Percentiles rank a stretch among this genome's conserved stretches.
Conservation (phyloP, 306 rosid species). For the Fagus crenata region DNA sequence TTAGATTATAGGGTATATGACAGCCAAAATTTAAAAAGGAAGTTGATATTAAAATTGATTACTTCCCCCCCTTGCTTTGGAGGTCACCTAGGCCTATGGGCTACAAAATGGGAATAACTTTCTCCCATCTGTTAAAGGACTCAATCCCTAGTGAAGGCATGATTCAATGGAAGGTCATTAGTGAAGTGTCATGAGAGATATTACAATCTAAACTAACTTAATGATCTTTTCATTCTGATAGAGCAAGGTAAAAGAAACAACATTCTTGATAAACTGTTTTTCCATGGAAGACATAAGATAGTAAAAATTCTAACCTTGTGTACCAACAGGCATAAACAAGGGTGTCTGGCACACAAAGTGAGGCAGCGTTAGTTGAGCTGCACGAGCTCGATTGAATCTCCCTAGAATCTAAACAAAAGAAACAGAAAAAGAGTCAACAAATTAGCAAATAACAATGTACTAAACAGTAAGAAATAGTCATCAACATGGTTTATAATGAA, state of each 20-base stretch:
- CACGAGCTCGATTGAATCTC: conserved; percentile 93
- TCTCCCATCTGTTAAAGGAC: not conserved
- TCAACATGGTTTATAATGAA: not conserved
- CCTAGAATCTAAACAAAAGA: conserved; percentile 58
- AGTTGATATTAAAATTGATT: not conserved
- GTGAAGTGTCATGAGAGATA: not conserved
- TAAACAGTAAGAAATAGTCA: not conserved
- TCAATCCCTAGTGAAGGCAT: not conserved
- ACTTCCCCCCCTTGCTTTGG: not conserved
- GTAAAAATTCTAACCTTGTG: conserved; percentile 66
- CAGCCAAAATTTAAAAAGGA: not conserved
- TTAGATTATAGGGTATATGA: not conserved
- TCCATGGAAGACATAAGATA: not conserved
- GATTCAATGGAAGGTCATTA: not conserved
- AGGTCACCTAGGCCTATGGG: not conserved
- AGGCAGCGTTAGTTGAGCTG: conserved; percentile 78
- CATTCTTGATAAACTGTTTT: not conserved
- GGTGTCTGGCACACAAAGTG: conserved; percentile 82
- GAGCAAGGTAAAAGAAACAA: not conserved
- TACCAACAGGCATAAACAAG: conserved; percentile 95
- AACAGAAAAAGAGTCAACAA: conserved; percentile 8
- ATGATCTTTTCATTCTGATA: not conserved
- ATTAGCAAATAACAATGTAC: conserved; percentile 4
- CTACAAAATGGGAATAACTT: not conserved
- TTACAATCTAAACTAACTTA: not conserved